Conservation (phyloP, 768 basidiomycete species). For the Lentinula lateritia region DNA sequence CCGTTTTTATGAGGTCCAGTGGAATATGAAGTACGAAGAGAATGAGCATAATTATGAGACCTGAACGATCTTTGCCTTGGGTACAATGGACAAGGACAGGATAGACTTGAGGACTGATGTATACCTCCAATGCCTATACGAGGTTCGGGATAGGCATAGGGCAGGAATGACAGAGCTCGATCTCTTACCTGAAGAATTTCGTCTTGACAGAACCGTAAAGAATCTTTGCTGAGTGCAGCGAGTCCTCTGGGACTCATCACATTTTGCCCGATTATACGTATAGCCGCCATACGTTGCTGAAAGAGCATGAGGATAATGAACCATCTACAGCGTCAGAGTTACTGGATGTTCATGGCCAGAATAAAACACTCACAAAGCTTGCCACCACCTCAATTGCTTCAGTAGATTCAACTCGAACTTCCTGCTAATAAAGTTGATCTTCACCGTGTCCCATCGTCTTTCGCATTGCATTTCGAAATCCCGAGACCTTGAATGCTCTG, state of each 20-base stretch:
- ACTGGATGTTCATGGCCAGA: not conserved
- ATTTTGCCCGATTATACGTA: constrained; percentile 15
- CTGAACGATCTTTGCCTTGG: constrained; percentile 16
- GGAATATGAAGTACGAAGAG: constrained; percentile 12
- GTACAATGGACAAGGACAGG: constrained; percentile 16
- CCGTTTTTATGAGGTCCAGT: constrained; percentile 8
- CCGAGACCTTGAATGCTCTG: constrained; percentile 11
- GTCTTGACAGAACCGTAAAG: constrained; percentile 12
- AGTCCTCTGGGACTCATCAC: constrained; percentile 14
- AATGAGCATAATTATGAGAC: constrained; percentile 14
- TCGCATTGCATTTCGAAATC: not conserved
- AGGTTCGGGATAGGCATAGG: not conserved
- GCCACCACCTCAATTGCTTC: constrained; percentile 15
- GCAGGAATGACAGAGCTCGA: not conserved
- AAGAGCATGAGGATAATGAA: constrained; percentile 12
- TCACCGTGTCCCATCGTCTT: constrained; percentile 10
- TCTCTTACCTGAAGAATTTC: constrained; percentile 9
- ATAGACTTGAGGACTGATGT: constrained; percentile 9
- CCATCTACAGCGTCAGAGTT: constrained; percentile 5
- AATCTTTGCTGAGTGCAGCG: constrained; percentile 13
- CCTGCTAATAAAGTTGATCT: constrained; percentile 12
- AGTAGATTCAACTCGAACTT: constrained; percentile 13
- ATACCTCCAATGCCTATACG: constrained; percentile 10
- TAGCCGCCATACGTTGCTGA: constrained; percentile 12
- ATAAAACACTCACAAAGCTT: constrained; percentile 10